Base-by-base conservation (phyloP, 2,329 filamentous ascomycete species). In the Colletotrichum melonis region DNA sequence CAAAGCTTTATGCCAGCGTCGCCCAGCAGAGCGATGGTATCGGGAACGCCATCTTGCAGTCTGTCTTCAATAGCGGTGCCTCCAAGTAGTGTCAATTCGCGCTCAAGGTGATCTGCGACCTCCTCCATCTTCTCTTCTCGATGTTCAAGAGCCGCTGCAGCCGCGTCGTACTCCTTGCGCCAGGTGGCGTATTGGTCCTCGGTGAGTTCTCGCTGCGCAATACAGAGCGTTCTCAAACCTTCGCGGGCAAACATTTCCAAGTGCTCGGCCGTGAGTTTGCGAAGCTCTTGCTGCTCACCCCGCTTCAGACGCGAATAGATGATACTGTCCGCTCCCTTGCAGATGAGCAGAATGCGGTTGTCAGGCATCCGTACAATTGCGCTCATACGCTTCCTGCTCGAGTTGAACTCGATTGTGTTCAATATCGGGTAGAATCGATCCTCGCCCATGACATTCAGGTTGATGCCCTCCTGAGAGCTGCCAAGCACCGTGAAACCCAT, bases 21-120 rank as follows among this genome's bases (percentile, higher is more conserved):
- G 35, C 93, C 96, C 65, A 99, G 91, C 57, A 99, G 86, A 63
- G 93, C 94, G 78, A 99, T 99, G 0, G 97, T 96, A 80, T 98
- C 97, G 7, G 97, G 97, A 4, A 99, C 97, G 72, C 96, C 97
- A 78, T 99, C 97, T 84, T 99, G 97, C 32, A 99, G 88, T 77
- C 95, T 92, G 87, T 99, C 97, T 83, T 99, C 97, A 77, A 99
- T 99, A 55, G 97, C 97, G 22, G 97, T 99, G 58, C 97, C 97
- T 74, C 97, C 97, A 26, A 99, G 85, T 7, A 99, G 89, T 70
- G 90, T 94, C 7, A 99, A 88, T 19, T 98, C 93, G 75, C 95
- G 94, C 83, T 99, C 97, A 75, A 99, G 98, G 72, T 91, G 87
- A 80, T 98, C 96, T 3, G 97, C 93, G 16, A 97, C 94, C 74